phyloP scores from a whole-genome alignment of 352 stramenopile genomes.

The Globisporangium yorkense region DNA sequence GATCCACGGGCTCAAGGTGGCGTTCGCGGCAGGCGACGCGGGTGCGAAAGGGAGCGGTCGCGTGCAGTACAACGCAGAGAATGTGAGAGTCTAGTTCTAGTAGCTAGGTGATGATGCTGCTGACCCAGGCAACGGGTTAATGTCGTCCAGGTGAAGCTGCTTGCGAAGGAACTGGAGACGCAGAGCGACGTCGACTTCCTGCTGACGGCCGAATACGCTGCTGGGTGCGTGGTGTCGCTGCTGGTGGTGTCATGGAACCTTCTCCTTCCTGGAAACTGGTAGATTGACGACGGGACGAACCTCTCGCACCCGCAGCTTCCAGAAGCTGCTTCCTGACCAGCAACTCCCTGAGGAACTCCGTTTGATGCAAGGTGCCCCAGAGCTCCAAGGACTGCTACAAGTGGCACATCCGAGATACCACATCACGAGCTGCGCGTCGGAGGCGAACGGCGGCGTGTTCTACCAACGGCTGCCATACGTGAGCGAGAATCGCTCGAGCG shows the following conservation, averaged over 20 bases:
- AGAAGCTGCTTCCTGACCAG: conserved; percentile 50
- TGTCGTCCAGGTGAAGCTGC: conserved; percentile 18
- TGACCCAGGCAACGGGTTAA: background rate
- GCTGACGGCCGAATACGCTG: conserved; percentile 46
- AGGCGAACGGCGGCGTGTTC: conserved; percentile 44
- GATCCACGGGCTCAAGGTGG: conserved; percentile 22
- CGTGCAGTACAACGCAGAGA: background rate
- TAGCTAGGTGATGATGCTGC: background rate
- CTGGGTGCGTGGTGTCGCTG: conserved; percentile 16
- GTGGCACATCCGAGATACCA: conserved; percentile 67
- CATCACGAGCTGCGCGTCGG: conserved; percentile 33
- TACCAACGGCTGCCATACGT: conserved; percentile 81
- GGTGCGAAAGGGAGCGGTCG: background rate
- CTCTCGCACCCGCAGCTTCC: conserved; percentile 21
- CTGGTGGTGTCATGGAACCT: background rate
- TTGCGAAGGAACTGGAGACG: background rate
- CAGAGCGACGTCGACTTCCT: conserved; percentile 54
- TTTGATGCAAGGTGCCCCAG: conserved; percentile 19
- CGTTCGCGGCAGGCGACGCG: conserved; percentile 16
- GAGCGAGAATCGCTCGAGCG: conserved; percentile 35
- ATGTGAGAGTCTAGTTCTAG: background rate
- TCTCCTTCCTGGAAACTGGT: background rate
- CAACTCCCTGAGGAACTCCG: conserved; percentile 52
- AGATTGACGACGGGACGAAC: background rate
- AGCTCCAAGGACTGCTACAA: conserved; percentile 28